Conservation (phyloP, 331 rosid genomes). For the Prunus yedoensis region DNA sequence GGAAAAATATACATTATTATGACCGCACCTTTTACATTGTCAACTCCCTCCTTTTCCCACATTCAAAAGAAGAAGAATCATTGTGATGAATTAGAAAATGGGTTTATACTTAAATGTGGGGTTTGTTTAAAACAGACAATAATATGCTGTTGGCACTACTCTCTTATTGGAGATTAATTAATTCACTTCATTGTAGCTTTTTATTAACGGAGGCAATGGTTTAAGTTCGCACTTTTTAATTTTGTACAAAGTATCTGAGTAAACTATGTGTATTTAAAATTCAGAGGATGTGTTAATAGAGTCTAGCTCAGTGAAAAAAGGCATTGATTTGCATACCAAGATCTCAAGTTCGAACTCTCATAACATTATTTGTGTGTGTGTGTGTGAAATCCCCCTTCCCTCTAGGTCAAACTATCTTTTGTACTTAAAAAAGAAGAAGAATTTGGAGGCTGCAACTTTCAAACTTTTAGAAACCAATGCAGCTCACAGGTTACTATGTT, state of each 20-base stretch:
- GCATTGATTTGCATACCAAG: accelerated
- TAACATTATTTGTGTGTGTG: no score
- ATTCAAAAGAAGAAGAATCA: conserved; percentile 45
- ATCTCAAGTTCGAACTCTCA: accelerated
- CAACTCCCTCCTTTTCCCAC: conserved; percentile 64
- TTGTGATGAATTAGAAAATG: conserved; percentile 25
- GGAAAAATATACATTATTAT: conserved; percentile 33
- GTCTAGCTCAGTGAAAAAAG: no score
- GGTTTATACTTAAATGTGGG: conserved; percentile 40
- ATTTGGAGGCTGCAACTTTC: conserved; percentile 19
- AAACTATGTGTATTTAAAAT: background rate
- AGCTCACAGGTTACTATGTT: conserved; percentile 14
- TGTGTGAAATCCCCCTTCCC: no score
- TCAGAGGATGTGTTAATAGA: background rate
- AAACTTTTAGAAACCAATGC: conserved; percentile 17
- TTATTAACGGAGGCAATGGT: conserved; percentile 22
- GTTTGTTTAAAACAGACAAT: conserved; percentile 48
- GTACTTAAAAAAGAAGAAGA: no score
- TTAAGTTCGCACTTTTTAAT: conserved; percentile 24
- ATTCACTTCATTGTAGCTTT: conserved; percentile 30
- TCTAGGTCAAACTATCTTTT: no score
- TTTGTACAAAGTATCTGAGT: conserved; percentile 18
- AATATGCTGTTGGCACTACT: conserved; percentile 86
- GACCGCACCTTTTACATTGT: conserved; percentile 43
- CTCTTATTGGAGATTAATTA: conserved; percentile 36